Percentiles rank a stretch among this genome's conserved stretches.
Evolutionary conservation across 1,139 yeast genomes (phyloP).

Genomic region (Scheffersomyces stambukii): DNA sequence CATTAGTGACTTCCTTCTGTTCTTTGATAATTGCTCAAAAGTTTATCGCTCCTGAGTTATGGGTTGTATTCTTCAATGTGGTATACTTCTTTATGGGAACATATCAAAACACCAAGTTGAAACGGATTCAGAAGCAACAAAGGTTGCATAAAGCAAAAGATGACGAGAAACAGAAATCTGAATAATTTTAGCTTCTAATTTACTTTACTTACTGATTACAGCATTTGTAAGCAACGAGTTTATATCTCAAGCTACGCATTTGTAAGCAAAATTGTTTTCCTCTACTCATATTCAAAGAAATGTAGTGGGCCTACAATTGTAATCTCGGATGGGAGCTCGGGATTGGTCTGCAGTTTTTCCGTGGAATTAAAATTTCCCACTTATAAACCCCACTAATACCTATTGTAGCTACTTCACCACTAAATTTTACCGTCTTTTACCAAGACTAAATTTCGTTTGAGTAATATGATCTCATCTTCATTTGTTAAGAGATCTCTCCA

Average conservation of each 20-base stretch:
- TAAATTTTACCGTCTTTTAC: not conserved
- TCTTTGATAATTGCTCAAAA: conserved; percentile 71
- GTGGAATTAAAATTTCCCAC: too few species aligned
- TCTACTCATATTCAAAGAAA: too few species aligned
- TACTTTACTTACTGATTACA: too few species aligned
- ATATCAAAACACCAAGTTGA: conserved; percentile 66
- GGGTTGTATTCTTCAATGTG: conserved; percentile 81
- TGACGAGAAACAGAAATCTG: not conserved
- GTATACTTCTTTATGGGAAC: conserved; percentile 76
- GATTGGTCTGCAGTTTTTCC: too few species aligned
- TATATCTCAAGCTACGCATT: too few species aligned
- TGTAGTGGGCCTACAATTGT: too few species aligned
- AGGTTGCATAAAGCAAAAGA: conserved; percentile 2
- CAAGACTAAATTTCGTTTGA: not conserved
- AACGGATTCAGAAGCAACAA: conserved; percentile 31
- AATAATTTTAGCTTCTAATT: too few species aligned
- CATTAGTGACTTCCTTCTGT: conserved; percentile 62
- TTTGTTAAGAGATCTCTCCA: conserved; percentile 5
- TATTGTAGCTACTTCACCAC: too few species aligned
- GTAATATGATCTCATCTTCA: conserved; percentile 4
- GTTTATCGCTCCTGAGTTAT: conserved; percentile 64
- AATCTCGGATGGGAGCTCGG: too few species aligned
- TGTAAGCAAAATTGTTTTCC: too few species aligned
- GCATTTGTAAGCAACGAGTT: too few species aligned
- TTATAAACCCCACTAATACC: too few species aligned